Conservation (phyloP, 2,329 filamentous ascomycete species). For the Fusarium hainanense region DNA sequence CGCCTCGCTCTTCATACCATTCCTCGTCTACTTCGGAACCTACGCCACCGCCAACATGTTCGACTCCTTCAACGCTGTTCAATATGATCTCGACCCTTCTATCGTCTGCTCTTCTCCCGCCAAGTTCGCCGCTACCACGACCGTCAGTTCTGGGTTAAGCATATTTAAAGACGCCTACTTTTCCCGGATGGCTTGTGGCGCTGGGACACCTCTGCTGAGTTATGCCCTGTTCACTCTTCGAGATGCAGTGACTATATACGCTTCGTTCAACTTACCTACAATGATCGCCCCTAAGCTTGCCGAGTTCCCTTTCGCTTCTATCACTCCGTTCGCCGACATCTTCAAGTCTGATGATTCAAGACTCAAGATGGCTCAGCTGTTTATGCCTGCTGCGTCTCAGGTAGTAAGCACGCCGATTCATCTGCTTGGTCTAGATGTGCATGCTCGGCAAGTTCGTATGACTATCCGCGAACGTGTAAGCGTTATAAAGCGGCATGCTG, state of each 20-base stretch:
- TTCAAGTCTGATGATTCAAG: conserved; percentile 40
- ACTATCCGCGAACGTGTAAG: conserved; percentile 34
- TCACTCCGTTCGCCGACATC: conserved; percentile 32
- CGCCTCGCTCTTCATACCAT: conserved; percentile 39
- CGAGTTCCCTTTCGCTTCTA: conserved; percentile 32
- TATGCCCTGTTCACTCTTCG: conserved; percentile 40
- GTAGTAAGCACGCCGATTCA: conserved; percentile 43
- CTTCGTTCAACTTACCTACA: conserved; percentile 43
- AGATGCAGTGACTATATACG: conserved; percentile 42
- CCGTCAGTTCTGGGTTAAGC: conserved; percentile 37
- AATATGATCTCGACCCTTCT: conserved; percentile 30
- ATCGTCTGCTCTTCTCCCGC: conserved; percentile 37
- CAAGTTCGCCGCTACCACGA: conserved; percentile 42
- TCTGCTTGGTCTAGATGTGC: conserved; percentile 39
- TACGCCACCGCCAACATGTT: conserved; percentile 45
- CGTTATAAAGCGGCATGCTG: conserved; percentile 19
- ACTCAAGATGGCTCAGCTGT: conserved; percentile 39
- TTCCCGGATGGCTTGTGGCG: conserved; percentile 30
- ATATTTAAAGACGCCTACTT: conserved; percentile 44
- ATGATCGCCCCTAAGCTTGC: conserved; percentile 41
- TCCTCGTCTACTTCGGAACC: conserved; percentile 45
- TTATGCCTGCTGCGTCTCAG: conserved; percentile 42
- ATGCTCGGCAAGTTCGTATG: conserved; percentile 29
- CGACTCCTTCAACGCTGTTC: conserved; percentile 39
- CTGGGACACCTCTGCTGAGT: conserved; percentile 36